Conservation (phyloP, 768 basidiomycete species). For the Rhodotorula babjevae region DNA sequence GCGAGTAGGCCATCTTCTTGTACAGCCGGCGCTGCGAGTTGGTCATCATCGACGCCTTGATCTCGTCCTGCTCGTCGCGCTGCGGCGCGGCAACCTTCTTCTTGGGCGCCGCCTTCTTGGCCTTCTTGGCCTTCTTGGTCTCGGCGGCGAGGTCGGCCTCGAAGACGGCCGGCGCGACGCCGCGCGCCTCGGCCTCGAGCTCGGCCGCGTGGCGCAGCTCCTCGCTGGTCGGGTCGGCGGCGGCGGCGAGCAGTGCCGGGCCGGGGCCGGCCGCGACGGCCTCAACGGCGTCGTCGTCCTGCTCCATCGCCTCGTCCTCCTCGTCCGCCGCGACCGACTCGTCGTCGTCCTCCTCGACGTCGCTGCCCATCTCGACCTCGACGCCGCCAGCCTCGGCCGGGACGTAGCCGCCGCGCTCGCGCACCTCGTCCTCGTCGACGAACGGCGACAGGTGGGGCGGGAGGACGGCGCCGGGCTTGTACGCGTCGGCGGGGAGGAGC, state of each 20-base stretch:
- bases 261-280: conserved; percentile 32
- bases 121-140: conserved; percentile 43
- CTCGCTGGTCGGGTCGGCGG: conserved; percentile 55
- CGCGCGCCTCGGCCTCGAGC: conserved; percentile 70
- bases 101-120: conserved; percentile 30
- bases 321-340: conserved; percentile 50
- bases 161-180: conserved; percentile 47
- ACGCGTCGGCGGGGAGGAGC: conserved; percentile 76
- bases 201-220: conserved; percentile 77
- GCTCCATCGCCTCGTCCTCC: conserved; percentile 60
- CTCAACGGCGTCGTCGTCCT: conserved; percentile 74
- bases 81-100: conserved; percentile 20
- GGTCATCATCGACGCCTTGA: conserved; percentile 51
- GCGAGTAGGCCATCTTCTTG: conserved; percentile 52
- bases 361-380: conserved; percentile 47
- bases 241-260: conserved; percentile 50
- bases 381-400: conserved; percentile 58
- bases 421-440: conserved; percentile 60
- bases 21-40: conserved; percentile 51
- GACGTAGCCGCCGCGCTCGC: conserved; percentile 44
- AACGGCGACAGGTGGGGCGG: conserved; percentile 97
- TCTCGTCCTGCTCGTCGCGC: conserved; percentile 47
- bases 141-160: conserved; percentile 47
- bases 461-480: conserved; percentile 74
- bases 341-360: conserved; percentile 46